Evolutionary conservation across 2,329 filamentous ascomycete species (phyloP).

Genomic region (Verticillium alfalfae): DNA sequence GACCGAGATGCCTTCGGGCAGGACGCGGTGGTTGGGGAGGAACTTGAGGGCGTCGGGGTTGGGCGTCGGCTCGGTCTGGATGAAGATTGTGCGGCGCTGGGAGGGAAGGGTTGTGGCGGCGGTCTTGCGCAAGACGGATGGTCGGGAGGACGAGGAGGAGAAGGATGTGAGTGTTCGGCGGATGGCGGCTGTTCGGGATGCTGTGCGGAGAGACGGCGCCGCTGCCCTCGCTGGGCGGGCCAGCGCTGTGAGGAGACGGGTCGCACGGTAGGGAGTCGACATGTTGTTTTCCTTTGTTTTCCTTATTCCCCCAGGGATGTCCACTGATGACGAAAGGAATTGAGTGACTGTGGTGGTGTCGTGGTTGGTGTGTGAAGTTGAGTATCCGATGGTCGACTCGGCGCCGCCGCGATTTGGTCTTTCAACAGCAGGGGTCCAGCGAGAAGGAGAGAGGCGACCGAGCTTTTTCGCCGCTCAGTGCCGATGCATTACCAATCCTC

Average conservation of each 20-base stretch:
- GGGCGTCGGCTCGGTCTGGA: conserved; percentile 91
- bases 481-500: conserved; percentile 3
- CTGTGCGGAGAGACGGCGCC: conserved; percentile 2
- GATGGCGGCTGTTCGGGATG: conserved; percentile 1
- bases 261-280: neutral
- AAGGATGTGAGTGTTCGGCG: neutral
- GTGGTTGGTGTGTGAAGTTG: neutral
- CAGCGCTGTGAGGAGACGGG: conserved; percentile 2
- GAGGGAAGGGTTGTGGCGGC: neutral
- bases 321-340: no score
- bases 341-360: neutral
- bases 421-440: neutral
- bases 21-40: conserved; percentile 79
- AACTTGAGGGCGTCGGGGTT: conserved; percentile 98
- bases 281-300: neutral
- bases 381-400: neutral
- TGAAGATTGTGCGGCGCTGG: conserved; percentile 74
- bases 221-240: conserved; percentile 8
- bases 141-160: neutral
- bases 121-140: conserved; percentile 5
- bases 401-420: neutral
- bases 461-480: conserved; percentile 3
- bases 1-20: conserved; percentile 67
- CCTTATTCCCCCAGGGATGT: no score
- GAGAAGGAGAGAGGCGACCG: neutral